Conservation (phyloP, 345 rosid species). For the Durio zibethinus region DNA sequence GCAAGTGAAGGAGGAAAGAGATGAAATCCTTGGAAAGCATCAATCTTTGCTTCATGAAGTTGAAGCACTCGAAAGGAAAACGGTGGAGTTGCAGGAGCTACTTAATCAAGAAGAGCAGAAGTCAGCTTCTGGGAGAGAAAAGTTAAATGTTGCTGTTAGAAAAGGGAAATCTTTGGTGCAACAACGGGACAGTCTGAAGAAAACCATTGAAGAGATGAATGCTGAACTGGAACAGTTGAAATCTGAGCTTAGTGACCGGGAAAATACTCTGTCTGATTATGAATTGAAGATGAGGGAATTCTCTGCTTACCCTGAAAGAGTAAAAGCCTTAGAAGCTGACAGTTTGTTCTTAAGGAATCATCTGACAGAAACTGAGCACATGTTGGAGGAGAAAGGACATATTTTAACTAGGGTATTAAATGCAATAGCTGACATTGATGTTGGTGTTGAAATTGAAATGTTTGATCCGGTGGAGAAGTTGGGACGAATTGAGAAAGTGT, state of each 20-base stretch:
- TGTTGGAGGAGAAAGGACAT: constrained; percentile 61
- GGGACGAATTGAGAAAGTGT: constrained; percentile 44
- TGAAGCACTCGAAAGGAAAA: constrained; percentile 55
- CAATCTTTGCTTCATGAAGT: constrained; percentile 54
- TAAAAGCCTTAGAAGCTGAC: constrained; percentile 64
- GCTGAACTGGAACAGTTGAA: constrained; percentile 56
- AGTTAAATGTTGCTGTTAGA: constrained; percentile 86
- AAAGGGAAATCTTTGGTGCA: constrained; percentile 96
- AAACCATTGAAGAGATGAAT: constrained; percentile 65
- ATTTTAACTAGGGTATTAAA: constrained; percentile 40
- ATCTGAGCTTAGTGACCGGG: constrained; percentile 55
- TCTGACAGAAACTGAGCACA: constrained; percentile 53
- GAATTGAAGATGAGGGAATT: constrained; percentile 60
- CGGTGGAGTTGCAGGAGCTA: constrained; percentile 54
- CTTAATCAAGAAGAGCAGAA: constrained; percentile 85
- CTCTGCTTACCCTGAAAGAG: constrained; percentile 45
- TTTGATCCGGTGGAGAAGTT: constrained; percentile 65
- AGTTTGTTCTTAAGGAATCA: constrained; percentile 47
- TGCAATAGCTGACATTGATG: constrained; percentile 48
- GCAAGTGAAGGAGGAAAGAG: constrained; percentile 67
- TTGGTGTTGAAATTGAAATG: constrained; percentile 48
- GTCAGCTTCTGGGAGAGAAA: constrained; percentile 73
- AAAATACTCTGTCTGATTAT: constrained; percentile 46
- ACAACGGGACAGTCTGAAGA: constrained; percentile 75
- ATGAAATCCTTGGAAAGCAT: constrained; percentile 52